These are phyloP conservation scores for Malassezia cuniculi DNA, from an alignment of 1,284 basidiomycete genomes.

Conservation along the genomic window DNA sequence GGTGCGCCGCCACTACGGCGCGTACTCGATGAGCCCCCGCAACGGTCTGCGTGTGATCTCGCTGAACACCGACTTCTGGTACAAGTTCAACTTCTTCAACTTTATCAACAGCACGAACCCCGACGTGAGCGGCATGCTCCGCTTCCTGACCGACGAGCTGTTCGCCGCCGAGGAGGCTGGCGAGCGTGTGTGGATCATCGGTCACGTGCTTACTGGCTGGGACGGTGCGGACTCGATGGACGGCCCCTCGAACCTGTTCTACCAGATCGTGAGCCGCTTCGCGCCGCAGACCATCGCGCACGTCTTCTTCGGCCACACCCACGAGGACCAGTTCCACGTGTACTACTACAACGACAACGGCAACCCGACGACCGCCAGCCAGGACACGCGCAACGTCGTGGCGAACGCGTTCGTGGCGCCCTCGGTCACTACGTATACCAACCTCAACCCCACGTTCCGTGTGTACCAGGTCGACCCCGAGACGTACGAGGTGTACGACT, in stretches of 20 bases:
- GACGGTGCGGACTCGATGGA: conserved; percentile 54
- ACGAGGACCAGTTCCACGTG: conserved; percentile 66
- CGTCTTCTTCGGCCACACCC: conserved; percentile 69
- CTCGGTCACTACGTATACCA: conserved; percentile 59
- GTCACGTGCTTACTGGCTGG: conserved; percentile 64
- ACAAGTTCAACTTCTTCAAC: conserved; percentile 54
- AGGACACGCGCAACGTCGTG: conserved; percentile 14
- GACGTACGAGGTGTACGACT: conserved; percentile 41
- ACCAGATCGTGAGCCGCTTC: conserved; percentile 60
- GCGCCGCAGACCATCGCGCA: conserved; percentile 60
- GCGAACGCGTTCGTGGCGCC: conserved; percentile 54
- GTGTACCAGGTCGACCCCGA: conserved; percentile 64
- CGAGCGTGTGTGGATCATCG: conserved; percentile 59
- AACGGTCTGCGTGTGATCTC: conserved; percentile 63
- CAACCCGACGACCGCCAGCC: conserved; percentile 1
- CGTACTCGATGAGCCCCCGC: conserved; percentile 57
- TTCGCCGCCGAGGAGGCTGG: conserved; percentile 46
- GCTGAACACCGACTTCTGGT: conserved; percentile 58
- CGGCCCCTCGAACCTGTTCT: conserved; percentile 30
- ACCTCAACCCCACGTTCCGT: conserved; percentile 65
- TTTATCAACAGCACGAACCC: conserved; percentile 62
- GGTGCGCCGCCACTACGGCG: conserved; percentile 60
- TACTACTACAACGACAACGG: conserved; percentile 66
- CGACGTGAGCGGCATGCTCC: conserved; percentile 61
- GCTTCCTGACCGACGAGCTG: conserved; percentile 66